Evolutionary conservation across 345 rosid genomes (phyloP).

Genomic region (Camelina laxa): DNA sequence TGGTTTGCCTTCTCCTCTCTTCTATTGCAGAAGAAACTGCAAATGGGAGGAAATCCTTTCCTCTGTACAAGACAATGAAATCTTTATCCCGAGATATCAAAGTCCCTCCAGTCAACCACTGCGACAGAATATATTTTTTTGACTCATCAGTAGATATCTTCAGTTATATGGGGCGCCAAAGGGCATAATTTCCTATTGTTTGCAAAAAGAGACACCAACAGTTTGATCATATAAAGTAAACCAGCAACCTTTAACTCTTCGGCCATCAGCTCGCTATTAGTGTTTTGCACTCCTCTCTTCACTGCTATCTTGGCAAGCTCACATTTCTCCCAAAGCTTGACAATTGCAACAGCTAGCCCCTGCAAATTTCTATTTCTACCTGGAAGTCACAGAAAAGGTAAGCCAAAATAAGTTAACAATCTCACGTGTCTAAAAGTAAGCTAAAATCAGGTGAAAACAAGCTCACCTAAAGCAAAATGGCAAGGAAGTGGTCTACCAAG

Average conservation of each 20-base stretch:
- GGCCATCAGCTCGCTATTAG: conserved; percentile 82
- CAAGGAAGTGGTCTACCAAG: conserved; percentile 87
- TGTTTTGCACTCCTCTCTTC: conserved; percentile 87
- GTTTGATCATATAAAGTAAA: conserved; percentile 18
- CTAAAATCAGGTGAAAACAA: conserved; percentile 22
- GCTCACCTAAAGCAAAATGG: conserved; percentile 83
- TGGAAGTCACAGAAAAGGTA: conserved; percentile 43
- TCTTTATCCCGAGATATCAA: conserved; percentile 84
- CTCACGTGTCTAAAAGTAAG: conserved; percentile 10
- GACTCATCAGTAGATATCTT: conserved; percentile 37
- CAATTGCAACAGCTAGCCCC: conserved; percentile 80
- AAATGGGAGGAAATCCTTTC: conserved; percentile 92
- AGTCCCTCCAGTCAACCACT: conserved; percentile 91
- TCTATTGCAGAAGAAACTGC: conserved; percentile 86
- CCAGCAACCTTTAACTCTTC: conserved; percentile 80
- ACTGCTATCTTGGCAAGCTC: conserved; percentile 93
- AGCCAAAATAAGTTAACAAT: conserved; percentile 25
- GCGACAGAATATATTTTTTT: conserved; percentile 45
- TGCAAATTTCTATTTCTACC: conserved; percentile 90
- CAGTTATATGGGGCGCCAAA: conserved; percentile 15
- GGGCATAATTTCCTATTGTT: conserved; percentile 10
- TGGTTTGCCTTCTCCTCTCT: conserved; percentile 65
- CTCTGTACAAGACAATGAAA: conserved; percentile 82
- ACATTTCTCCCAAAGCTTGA: conserved; percentile 97
- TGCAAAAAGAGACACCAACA: conserved; percentile 3